Evolutionary conservation across 169 alveolate species (phyloP), one percentile per base, ranked within the genome.

Genomic region (Cryptosporidium sp.): DNA sequence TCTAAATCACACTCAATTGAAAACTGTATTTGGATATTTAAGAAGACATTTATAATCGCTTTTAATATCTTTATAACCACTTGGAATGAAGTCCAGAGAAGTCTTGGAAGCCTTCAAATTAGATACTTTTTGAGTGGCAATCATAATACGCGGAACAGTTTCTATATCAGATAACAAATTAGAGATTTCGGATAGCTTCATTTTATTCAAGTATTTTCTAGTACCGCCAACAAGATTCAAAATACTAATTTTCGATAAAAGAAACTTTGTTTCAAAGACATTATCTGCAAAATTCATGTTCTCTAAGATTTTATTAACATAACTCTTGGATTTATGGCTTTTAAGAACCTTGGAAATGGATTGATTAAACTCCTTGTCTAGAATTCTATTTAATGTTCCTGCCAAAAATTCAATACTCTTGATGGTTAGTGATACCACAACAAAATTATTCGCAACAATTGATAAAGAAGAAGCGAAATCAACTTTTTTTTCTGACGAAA

Each of bases 1-100:
- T 5, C 21, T 1, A 1, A 14, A 5, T 14, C 29, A 65, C 6
- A 7, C 0, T 8, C 33, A 2, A 10, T 5, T 65, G n/a, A 65
- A 65, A 8, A 12, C 18, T n/a, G 12, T 44, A 2, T 10, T 35
- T 3, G 16, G 29, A n/a, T 65, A 4, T 3, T 65, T 53, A n/a
- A 65, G 14, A 4, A 65, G 72, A 0, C 9, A 8, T 29, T 65
- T 65, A 14, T 65, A 65, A 44, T 65, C 10, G 9, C 0, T 9
- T 7, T 31, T n/a, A 51, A 71, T 51, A 8, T 29, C 39, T 2
- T 12, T n/a, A 69, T 51, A 51, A 18, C 69, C 85, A 14, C 12
- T 0, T 26, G 85, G 85, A 4, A 71, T 56, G 45, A 14, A 71
- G 23, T 71, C 85, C 12, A 51, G 2, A 4, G 85, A 71, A 31